A percentile compares a stretch with the other conserved stretches of the same genome.
phyloP scores from a whole-genome alignment of 768 basidiomycete species.

The Trametes punicea region DNA sequence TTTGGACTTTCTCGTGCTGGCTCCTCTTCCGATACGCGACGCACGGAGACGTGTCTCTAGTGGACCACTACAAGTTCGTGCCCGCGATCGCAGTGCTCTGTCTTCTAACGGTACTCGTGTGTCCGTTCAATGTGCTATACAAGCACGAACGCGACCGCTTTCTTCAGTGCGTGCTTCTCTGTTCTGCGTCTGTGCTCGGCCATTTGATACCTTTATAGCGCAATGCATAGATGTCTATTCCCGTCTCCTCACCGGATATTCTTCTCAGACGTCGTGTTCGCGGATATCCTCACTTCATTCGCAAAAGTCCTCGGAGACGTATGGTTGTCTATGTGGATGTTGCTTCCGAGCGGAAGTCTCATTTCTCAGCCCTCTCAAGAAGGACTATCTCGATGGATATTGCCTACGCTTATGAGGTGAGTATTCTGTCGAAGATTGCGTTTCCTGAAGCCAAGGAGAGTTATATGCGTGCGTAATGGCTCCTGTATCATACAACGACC shows the following conservation, averaged over 20 bases:
- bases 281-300: constrained; percentile 94
- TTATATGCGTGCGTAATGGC: too few species aligned
- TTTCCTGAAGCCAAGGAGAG: neutral
- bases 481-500: too few species aligned
- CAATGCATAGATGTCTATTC: constrained; percentile 70
- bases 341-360: constrained; percentile 80
- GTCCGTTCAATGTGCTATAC: constrained; percentile 64
- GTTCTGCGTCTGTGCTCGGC: neutral
- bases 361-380: constrained; percentile 57
- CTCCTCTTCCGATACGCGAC: constrained; percentile 58
- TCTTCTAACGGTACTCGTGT: constrained; percentile 54
- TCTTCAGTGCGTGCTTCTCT: constrained; percentile 56
- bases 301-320: constrained; percentile 95
- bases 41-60: constrained; percentile 50
- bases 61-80: constrained; percentile 76
- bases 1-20: constrained; percentile 69
- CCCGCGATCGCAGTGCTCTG: constrained; percentile 65
- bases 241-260: constrained; percentile 64
- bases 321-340: constrained; percentile 84
- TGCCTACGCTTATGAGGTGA: constrained; percentile 87
- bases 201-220: constrained; percentile 39
- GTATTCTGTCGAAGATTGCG: constrained; percentile 11
- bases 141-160: constrained; percentile 76
- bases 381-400: constrained; percentile 68
- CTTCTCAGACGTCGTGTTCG: constrained; percentile 91